Percentiles rank a stretch among this genome's conserved stretches.
Conservation (phyloP, 345 rosid genomes). For the Lepidium sativum region DNA sequence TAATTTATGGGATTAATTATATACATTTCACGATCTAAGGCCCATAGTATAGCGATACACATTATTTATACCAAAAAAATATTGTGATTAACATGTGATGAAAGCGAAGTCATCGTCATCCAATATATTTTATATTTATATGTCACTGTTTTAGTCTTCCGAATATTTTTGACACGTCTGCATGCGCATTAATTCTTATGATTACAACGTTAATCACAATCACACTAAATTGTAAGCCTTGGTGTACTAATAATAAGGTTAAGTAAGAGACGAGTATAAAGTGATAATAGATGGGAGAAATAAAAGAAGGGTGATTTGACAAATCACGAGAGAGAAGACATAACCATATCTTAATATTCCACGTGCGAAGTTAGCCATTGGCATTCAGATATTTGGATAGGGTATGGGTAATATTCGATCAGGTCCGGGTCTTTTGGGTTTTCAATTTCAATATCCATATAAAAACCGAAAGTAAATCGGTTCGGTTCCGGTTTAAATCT, state of each 20-base stretch:
- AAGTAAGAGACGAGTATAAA: conserved; percentile 10
- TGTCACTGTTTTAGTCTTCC: background rate
- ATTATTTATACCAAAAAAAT: conserved; percentile 1
- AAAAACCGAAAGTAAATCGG: no score
- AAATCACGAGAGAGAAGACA: conserved; percentile 26
- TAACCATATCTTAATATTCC: conserved; percentile 24
- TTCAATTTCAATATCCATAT: no score
- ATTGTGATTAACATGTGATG: conserved; percentile 24
- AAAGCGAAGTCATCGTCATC: conserved; percentile 30
- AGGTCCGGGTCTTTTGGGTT: no score
- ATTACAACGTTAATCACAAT: background rate
- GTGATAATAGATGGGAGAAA: conserved; percentile 7
- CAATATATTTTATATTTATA: conserved; percentile 11
- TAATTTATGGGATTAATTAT: background rate
- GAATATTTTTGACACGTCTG: conserved; percentile 21
- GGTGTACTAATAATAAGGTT: background rate
- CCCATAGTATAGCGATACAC: conserved; percentile 10
- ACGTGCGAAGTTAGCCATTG: conserved; percentile 34
- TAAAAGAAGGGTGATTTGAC: conserved; percentile 17
- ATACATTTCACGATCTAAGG: background rate
- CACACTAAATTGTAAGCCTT: background rate
- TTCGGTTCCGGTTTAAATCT: no score
- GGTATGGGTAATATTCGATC: no score
- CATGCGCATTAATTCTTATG: background rate
- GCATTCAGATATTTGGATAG: no score